phyloP scores from a whole-genome alignment of 306 rosid species.

The Cicer bijugum region DNA sequence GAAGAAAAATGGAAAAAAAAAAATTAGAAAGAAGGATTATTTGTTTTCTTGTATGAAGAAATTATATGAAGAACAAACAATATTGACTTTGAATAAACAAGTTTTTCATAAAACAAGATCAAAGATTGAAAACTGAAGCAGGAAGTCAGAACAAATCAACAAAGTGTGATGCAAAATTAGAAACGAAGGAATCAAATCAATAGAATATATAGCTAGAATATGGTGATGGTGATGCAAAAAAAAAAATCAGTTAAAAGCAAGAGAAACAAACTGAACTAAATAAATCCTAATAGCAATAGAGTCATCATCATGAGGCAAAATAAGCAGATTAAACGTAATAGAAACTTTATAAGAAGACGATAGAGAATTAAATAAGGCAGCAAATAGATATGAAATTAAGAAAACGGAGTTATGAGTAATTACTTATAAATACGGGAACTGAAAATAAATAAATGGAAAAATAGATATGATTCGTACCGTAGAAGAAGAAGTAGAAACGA shows the following conservation, averaged over 20 bases:
- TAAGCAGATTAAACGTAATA: conserved; percentile 32
- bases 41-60: conserved; percentile 25
- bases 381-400: background rate
- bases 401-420: conserved; percentile 13
- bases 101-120: conserved; percentile 38
- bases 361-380: background rate
- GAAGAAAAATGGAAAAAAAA: background rate
- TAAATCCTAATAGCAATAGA: conserved; percentile 31
- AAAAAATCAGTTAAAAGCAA: background rate
- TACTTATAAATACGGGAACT: conserved; percentile 11
- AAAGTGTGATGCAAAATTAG: conserved; percentile 20
- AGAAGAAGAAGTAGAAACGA: conserved; percentile 32
- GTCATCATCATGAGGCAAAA: background rate
- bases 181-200: conserved; percentile 17
- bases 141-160: conserved; percentile 6
- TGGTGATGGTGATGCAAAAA: conserved; percentile 3
- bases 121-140: conserved; percentile 26
- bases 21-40: conserved; percentile 35
- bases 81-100: background rate
- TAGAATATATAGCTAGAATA: background rate
- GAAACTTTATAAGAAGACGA: background rate
- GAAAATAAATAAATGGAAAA: conserved; percentile 34
- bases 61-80: conserved; percentile 1
- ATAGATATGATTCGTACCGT: background rate
- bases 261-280: conserved; percentile 20